These are phyloP conservation scores for Monosporascus sp. DNA, from an alignment of 2,329 filamentous ascomycete genomes.

Conservation along the genomic window DNA sequence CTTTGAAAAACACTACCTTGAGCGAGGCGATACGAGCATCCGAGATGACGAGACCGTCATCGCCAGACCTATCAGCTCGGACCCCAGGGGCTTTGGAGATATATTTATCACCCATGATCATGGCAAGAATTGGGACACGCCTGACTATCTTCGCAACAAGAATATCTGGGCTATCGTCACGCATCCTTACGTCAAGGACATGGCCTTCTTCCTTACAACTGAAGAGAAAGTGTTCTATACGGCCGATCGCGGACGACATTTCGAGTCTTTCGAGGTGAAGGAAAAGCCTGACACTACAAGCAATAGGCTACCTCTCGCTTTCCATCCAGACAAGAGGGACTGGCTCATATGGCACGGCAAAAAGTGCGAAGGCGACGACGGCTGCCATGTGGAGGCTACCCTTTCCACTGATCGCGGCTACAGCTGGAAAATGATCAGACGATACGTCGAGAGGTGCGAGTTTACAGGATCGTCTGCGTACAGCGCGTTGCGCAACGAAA, in stretches of 20 bases:
- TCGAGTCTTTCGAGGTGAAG: conserved; percentile 69
- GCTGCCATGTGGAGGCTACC: conserved; percentile 70
- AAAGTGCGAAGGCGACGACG: conserved; percentile 51
- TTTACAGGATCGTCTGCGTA: conserved; percentile 68
- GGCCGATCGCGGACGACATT: conserved; percentile 67
- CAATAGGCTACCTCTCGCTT: conserved; percentile 52
- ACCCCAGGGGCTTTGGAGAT: conserved; percentile 45
- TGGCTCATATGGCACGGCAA: conserved; percentile 90
- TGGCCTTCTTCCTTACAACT: conserved; percentile 78
- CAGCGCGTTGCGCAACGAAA: conserved; percentile 41
- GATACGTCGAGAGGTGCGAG: conserved; percentile 75
- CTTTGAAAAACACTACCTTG: conserved; percentile 67
- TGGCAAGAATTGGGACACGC: conserved; percentile 74
- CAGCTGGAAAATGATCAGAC: conserved; percentile 69
- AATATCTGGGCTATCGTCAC: conserved; percentile 67
- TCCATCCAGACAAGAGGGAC: conserved; percentile 80
- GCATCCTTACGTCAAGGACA: conserved; percentile 76
- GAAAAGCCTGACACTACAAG: conserved; percentile 37
- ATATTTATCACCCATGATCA: conserved; percentile 78
- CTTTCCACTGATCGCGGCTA: conserved; percentile 75
- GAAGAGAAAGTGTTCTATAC: conserved; percentile 69
- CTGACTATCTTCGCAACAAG: conserved; percentile 61
- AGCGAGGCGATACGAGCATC: conserved; percentile 61
- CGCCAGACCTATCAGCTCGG: conserved; percentile 43
- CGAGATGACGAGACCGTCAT: conserved; percentile 69